phyloP scores from a whole-genome alignment of 495 filamentous ascomycete species.

The Elaphomyces granulatus region DNA sequence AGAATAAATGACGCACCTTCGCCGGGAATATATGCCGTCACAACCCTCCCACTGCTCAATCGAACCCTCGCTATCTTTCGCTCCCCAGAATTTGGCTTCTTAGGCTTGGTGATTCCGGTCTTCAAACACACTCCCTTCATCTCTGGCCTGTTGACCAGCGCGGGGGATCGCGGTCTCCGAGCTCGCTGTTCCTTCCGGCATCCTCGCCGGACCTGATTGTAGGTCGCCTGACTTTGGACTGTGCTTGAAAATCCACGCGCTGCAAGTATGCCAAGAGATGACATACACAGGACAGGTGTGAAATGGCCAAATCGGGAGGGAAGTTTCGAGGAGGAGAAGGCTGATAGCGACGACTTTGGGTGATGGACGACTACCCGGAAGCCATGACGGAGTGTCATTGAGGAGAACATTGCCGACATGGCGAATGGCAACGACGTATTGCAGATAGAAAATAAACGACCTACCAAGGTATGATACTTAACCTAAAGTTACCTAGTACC shows the following conservation, averaged over 20 bases:
- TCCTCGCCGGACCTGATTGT: slow-evolving; percentile 47
- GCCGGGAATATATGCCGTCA: slow-evolving; percentile 88
- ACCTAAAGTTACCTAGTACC: no score
- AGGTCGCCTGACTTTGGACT: slow-evolving; percentile 28
- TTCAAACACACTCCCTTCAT: slow-evolving; percentile 94
- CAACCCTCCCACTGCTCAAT: slow-evolving; percentile 70
- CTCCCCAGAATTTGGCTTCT: slow-evolving; percentile 97
- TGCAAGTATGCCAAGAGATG: slow-evolving; percentile 4
- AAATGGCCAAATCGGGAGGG: not conserved
- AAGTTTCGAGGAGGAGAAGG: not conserved
- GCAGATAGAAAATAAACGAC: no score
- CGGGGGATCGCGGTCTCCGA: slow-evolving; percentile 74
- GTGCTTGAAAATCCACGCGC: slow-evolving; percentile 33
- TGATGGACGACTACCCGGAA: no score
- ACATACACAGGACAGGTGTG: not conserved
- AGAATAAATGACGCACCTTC: slow-evolving; percentile 55
- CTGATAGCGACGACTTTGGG: no score
- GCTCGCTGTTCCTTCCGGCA: slow-evolving; percentile 61
- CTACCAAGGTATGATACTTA: no score
- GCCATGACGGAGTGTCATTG: no score
- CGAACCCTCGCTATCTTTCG: slow-evolving; percentile 81
- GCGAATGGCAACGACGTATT: no score
- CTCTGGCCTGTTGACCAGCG: slow-evolving; percentile 58
- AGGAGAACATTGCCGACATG: no score
- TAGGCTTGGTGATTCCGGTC: slow-evolving; percentile 81